Base-by-base conservation (phyloP, 2,329 filamentous ascomycete genomes). In the Beauveria varroae region DNA sequence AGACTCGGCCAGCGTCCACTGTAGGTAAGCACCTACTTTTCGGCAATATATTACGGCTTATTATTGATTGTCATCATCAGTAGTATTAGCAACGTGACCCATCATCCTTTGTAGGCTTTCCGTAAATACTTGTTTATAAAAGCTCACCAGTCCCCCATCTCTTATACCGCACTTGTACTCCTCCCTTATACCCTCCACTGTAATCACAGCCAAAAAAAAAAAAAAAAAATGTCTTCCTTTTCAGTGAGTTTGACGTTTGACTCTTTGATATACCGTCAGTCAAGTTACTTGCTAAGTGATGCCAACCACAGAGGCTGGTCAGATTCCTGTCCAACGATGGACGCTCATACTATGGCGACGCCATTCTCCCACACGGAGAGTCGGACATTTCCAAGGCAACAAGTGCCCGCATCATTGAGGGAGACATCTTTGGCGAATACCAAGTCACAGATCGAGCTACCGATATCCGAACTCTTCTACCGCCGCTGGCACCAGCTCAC, bases 311-410 rank as follows among this genome's bases (percentile, higher is more conserved):
- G 85, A 84, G 87, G 68, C 85, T 92, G 44, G 78, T 92, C 66
- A 86, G 89, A 58, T 92, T 91, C 75, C 81, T 90, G 9, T 85
- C 87, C 67, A 84, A 81, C 67, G 86, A 91, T 68, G 88, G 88
- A 70, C 79, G 79, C 61, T 81, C 83, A 41, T 88, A 90, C 73
- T 90, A 90, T 65, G 89, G 89, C 66, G 87, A 92, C 74, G 88
- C 89, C 63, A 84, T 91, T 61, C 80, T 91, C 22, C 85, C 86
- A 3, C 58, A 73, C 0, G 86, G 85, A 22, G 75, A 81, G 44
- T 82, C 72, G 54, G 85, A 90, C 68, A 80, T 90, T 64, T 75
- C 82, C 63, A 81, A 85, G 73, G 80, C 82, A 1, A 83, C 77
- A 55, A 79, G 82, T 67, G 88, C 88, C 24, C 81, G 75, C 55